Evolutionary conservation across 1,139 yeast species (phyloP).

Genomic region (Sugiyamaella paludigena): DNA sequence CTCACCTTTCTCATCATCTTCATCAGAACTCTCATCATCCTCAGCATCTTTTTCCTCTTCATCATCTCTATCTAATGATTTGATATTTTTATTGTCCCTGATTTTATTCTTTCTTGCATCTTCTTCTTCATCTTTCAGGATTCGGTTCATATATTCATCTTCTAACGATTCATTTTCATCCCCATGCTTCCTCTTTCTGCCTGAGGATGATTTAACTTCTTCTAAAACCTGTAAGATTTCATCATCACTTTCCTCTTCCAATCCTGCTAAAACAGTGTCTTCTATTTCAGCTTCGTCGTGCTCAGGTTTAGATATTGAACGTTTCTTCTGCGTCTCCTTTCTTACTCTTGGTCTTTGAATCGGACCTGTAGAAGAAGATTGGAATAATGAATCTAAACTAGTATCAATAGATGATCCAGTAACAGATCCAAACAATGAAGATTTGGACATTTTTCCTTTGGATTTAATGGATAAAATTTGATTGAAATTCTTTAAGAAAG

Average conservation of each 20-base stretch:
- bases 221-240: slow-evolving; percentile 22
- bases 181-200: slow-evolving; percentile 27
- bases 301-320: not conserved
- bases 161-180: slow-evolving; percentile 29
- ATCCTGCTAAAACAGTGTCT: slow-evolving; percentile 21
- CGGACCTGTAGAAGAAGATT: slow-evolving; percentile 8
- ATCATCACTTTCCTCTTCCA: slow-evolving; percentile 26
- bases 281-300: slow-evolving; percentile 33
- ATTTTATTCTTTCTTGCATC: slow-evolving; percentile 21
- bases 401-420: slow-evolving; percentile 1
- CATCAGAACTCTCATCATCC: slow-evolving; percentile 26
- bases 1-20: slow-evolving; percentile 20
- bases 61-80: slow-evolving; percentile 19
- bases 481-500: not conserved
- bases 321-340: not conserved
- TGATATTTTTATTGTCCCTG: not conserved
- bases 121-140: slow-evolving; percentile 19
- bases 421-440: slow-evolving; percentile 9
- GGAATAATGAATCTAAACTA: slow-evolving; percentile 4
- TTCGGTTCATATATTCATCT: slow-evolving; percentile 24
- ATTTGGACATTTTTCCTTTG: slow-evolving; percentile 4
- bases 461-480: not conserved
- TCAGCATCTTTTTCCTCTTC: slow-evolving; percentile 24
- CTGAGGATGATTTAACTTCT: slow-evolving; percentile 17
- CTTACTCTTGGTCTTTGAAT: slow-evolving; percentile 6